A percentile compares a stretch with the other conserved stretches of the same genome.
Conservation (phyloP, 2,329 filamentous ascomycete genomes). For the Emmonsia crescens region DNA sequence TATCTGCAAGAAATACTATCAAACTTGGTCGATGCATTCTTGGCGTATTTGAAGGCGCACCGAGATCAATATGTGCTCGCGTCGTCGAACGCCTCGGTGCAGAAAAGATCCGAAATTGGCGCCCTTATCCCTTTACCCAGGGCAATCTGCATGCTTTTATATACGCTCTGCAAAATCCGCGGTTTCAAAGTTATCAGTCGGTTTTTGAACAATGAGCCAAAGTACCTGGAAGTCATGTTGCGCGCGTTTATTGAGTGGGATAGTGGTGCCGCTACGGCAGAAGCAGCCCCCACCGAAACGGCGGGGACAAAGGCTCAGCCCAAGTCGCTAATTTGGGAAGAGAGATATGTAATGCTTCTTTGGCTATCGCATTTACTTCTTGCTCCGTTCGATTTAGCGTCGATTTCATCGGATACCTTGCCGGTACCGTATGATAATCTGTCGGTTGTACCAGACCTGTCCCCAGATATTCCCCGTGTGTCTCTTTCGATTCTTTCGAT, state of each 20-base stretch:
- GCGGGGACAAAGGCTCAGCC: slow-evolving; percentile 14
- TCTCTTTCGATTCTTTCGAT: slow-evolving; percentile 59
- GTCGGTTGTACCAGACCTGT: slow-evolving; percentile 34
- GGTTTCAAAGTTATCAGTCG: slow-evolving; percentile 86
- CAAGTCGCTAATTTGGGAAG: slow-evolving; percentile 61
- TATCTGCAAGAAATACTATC: slow-evolving; percentile 67
- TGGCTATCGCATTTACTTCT: slow-evolving; percentile 78
- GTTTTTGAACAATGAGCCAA: slow-evolving; percentile 83
- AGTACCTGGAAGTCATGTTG: slow-evolving; percentile 70
- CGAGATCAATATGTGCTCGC: slow-evolving; percentile 30
- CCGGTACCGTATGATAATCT: slow-evolving; percentile 26
- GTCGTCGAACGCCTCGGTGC: slow-evolving; percentile 19
- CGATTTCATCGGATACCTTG: slow-evolving; percentile 53
- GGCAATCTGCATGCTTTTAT: slow-evolving; percentile 70
- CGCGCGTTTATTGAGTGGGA: slow-evolving; percentile 57
- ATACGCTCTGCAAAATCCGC: slow-evolving; percentile 86
- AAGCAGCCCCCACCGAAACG: slow-evolving; percentile 9
- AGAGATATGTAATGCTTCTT: slow-evolving; percentile 73
- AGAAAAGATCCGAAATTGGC: slow-evolving; percentile 19
- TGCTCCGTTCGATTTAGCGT: slow-evolving; percentile 80
- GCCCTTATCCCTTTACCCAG: slow-evolving; percentile 46
- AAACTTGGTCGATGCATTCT: slow-evolving; percentile 61
- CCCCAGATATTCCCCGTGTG: slow-evolving; percentile 55
- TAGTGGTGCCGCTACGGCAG: slow-evolving; percentile 3
- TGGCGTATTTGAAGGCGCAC: slow-evolving; percentile 49